Evolutionary conservation across 2,329 filamentous ascomycete species (phyloP), one percentile per base, ranked within the genome.

Genomic region (Pleomassaria siparia): DNA sequence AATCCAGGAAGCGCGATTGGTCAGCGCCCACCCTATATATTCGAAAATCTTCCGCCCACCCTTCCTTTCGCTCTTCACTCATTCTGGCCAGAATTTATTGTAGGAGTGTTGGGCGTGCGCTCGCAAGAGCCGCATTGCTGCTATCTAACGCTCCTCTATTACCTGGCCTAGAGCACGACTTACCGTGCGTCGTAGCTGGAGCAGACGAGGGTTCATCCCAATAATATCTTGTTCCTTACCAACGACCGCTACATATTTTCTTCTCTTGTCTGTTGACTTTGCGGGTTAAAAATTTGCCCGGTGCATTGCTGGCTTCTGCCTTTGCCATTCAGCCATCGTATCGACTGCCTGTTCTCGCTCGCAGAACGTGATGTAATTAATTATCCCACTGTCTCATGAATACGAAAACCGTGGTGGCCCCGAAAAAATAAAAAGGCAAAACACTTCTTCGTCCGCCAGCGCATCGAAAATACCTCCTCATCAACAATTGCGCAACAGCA

Each of bases 221-320:
- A 81, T 83, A 78, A 84, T 75, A 75, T 74, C 72, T 71, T 70
- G 80, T 82, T 84, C 82, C 81, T 85, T 85, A 84, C 81, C 80
- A 76, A 84, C 80, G 81, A 37, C 72, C 71, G 80, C 81, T 74
- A 84, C 81, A 84, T 76, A 43, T n/a, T n/a, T n/a, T n/a, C 48
- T 43, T 45, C 35, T 18, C 21, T 24, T 37, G 21, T 13, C 13
- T 30, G 15, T 30, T 30, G 10, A n/a, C 15, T 30, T 30, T n/a
- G 13, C 15, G 25, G 13, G n/a, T n/a, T n/a, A 9, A 30, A 30
- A 13, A n/a, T 30, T 30, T 13, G 15, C 10, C 29, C 12, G 12
- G 12, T 13, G 29, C 29, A 30, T 13, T 30, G 25, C 25, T 30
- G 29, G 10, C 12, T 13, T 13, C 12, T 30, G 29, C n/a, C n/a